Conservation (phyloP, 2,329 filamentous ascomycete genomes). For the Diaporthe sp. region DNA sequence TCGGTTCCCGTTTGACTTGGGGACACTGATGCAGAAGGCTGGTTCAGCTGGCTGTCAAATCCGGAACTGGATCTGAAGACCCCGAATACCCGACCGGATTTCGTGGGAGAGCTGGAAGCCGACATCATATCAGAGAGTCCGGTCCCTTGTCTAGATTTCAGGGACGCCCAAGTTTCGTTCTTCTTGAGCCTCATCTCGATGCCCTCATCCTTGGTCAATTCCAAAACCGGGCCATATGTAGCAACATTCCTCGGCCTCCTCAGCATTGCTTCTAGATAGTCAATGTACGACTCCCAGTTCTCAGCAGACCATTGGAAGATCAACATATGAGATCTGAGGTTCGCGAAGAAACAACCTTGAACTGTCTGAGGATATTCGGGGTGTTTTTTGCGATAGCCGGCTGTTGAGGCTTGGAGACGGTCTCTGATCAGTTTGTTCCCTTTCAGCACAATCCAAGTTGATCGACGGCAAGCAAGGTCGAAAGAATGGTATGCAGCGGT, state of each 20-base stretch:
- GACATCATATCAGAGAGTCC: background rate
- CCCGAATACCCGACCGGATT: background rate
- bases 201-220: background rate
- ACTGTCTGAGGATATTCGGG: background rate
- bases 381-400: background rate
- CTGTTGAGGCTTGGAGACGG: background rate
- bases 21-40: background rate
- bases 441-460: conserved; percentile 2
- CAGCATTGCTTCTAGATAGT: background rate
- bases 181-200: background rate
- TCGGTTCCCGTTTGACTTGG: background rate
- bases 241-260: background rate
- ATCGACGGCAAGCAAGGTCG: background rate
- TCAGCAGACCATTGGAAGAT: background rate
- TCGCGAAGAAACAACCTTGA: background rate
- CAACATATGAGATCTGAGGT: background rate
- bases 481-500: background rate
- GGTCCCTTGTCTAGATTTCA: background rate
- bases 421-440: background rate
- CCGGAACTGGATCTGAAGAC: background rate
- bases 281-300: background rate
- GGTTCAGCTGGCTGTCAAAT: background rate
- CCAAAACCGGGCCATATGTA: background rate
- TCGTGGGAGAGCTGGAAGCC: background rate
- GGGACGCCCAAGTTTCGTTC: background rate